Evolutionary conservation across 2,329 filamentous ascomycete species (phyloP).

Genomic region (Harringtonia lauricola): DNA sequence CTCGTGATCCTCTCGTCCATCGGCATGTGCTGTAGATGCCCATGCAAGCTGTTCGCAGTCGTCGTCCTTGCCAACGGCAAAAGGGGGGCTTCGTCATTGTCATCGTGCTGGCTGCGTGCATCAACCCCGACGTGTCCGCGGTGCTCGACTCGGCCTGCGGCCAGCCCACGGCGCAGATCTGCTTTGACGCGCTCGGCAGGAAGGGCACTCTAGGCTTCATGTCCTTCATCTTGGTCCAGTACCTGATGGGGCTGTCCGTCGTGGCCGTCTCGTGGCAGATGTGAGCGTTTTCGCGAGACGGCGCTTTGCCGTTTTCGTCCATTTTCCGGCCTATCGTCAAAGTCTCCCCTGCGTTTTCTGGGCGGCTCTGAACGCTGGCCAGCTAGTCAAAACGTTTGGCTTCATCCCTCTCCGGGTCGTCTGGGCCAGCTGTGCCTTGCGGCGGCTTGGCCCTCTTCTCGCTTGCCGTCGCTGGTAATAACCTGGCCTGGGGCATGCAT

Average conservation of each 20-base stretch:
- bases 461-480: slow-evolving; percentile 47
- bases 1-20: slow-evolving; percentile 48
- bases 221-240: slow-evolving; percentile 48
- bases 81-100: slow-evolving; percentile 46
- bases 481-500: slow-evolving; percentile 48
- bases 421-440: slow-evolving; percentile 45
- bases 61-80: too few species aligned
- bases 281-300: slow-evolving; percentile 54
- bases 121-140: slow-evolving; percentile 37
- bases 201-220: slow-evolving; percentile 47
- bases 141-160: slow-evolving; percentile 39
- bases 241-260: slow-evolving; percentile 48
- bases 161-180: slow-evolving; percentile 44
- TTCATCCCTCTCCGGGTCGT: slow-evolving; percentile 47
- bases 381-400: slow-evolving; percentile 32
- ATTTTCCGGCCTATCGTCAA: slow-evolving; percentile 42
- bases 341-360: not conserved
- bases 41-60: too few species aligned
- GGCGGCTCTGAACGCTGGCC: not conserved
- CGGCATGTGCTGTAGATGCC: slow-evolving; percentile 27
- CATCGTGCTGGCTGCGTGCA: slow-evolving; percentile 46
- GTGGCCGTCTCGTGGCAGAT: slow-evolving; percentile 47
- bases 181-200: slow-evolving; percentile 49
- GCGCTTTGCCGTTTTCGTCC: slow-evolving; percentile 46
- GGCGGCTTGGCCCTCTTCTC: slow-evolving; percentile 50